Conservation (phyloP, 2,329 filamentous ascomycete genomes). For the Botryotinia narcissicola region DNA sequence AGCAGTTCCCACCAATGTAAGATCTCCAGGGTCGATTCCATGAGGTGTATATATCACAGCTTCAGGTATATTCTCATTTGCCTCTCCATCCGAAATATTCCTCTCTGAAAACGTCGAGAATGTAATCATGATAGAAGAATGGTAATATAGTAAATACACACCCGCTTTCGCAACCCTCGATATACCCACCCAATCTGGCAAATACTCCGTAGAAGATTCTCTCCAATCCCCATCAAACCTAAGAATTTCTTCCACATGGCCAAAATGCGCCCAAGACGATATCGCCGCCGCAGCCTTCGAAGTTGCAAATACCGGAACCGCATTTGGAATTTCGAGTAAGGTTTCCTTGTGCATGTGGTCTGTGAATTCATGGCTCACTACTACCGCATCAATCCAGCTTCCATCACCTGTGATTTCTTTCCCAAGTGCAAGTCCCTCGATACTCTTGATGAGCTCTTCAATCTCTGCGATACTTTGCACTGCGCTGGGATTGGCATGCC, state of each 20-base stretch:
- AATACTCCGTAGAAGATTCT: constrained; percentile 28
- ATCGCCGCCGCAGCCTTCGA: constrained; percentile 57
- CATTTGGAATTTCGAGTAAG: constrained; percentile 51
- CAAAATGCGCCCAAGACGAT: constrained; percentile 58
- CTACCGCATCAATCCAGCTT: constrained; percentile 56
- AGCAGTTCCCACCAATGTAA: constrained; percentile 45
- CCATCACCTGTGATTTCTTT: constrained; percentile 5
- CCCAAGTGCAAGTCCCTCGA: constrained; percentile 42
- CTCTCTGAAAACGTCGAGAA: constrained; percentile 42
- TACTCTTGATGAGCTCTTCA: constrained; percentile 48
- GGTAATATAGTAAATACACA: constrained; percentile 56
- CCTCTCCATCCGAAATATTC: constrained; percentile 26
- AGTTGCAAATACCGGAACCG: constrained; percentile 59
- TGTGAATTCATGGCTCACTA: constrained; percentile 64
- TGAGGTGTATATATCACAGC: constrained; percentile 64
- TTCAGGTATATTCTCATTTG: constrained; percentile 43
- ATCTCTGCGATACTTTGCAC: constrained; percentile 56
- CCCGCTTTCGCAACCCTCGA: constrained; percentile 52
- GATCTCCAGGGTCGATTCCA: constrained; percentile 50
- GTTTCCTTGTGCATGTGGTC: constrained; percentile 63
- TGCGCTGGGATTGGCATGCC: constrained; percentile 54
- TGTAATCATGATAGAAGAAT: constrained; percentile 58
- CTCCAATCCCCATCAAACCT: constrained; percentile 36
- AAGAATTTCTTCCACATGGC: constrained; percentile 46
- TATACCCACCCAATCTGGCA: constrained; percentile 63